Evolutionary conservation across 1,284 basidiomycete genomes (phyloP).

Genomic region (Cutaneotrichosporon sp.): DNA sequence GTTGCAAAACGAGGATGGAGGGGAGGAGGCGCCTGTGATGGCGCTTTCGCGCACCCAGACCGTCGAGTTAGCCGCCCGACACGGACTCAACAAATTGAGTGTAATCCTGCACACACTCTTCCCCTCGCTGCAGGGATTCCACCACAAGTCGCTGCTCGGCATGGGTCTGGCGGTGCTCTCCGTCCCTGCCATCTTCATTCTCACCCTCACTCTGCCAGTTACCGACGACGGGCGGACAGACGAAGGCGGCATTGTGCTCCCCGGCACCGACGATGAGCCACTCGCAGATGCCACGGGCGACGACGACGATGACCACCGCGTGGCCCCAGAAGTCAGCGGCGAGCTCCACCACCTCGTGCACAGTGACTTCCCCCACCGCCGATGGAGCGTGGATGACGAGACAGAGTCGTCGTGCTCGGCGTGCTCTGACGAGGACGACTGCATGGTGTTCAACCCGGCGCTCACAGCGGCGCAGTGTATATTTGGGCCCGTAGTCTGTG

Average conservation of each 20-base stretch:
- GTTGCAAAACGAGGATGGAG: background rate
- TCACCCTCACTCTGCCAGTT: slow-evolving; percentile 89
- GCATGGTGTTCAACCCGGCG: slow-evolving; percentile 70
- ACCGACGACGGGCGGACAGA: slow-evolving; percentile 58
- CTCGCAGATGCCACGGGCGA: slow-evolving; percentile 38
- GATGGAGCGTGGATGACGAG: slow-evolving; percentile 4
- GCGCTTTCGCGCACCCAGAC: slow-evolving; percentile 7
- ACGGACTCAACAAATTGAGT: background rate
- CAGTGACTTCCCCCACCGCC: slow-evolving; percentile 21
- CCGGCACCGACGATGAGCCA: slow-evolving; percentile 38
- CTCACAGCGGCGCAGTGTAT: slow-evolving; percentile 76
- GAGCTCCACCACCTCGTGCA: slow-evolving; percentile 47
- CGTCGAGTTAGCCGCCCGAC: background rate
- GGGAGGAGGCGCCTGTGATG: background rate
- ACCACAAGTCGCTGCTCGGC: slow-evolving; percentile 68
- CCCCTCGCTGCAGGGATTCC: slow-evolving; percentile 78
- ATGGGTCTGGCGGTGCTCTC: slow-evolving; percentile 76
- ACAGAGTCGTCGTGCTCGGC: slow-evolving; percentile 1
- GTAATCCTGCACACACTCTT: slow-evolving; percentile 59
- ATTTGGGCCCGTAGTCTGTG: slow-evolving; percentile 73
- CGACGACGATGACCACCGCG: slow-evolving; percentile 26
- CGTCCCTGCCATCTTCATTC: slow-evolving; percentile 76
- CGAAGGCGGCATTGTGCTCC: slow-evolving; percentile 40
- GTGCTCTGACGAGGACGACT: slow-evolving; percentile 17
- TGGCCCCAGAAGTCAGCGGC: slow-evolving; percentile 32